phyloP scores from a whole-genome alignment of 2,329 filamentous ascomycete species.

The Botryotinia convoluta region DNA sequence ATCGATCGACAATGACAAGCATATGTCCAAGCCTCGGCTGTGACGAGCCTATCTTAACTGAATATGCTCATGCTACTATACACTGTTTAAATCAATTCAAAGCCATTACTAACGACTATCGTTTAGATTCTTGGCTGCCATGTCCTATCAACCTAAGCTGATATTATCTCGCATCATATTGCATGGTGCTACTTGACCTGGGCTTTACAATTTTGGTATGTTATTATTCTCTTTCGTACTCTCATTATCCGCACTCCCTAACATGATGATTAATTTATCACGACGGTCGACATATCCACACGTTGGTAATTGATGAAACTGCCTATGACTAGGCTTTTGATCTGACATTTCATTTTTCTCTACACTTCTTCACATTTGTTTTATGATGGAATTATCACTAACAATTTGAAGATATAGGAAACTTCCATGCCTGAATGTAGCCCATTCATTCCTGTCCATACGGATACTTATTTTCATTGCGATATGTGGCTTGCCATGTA shows the following conservation, averaged over 20 bases:
- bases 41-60: slow-evolving; percentile 54
- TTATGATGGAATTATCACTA: not conserved
- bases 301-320: slow-evolving; percentile 69
- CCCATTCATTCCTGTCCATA: not conserved
- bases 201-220: slow-evolving; percentile 22
- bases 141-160: not conserved
- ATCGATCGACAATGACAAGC: slow-evolving; percentile 83
- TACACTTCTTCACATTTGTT: not conserved
- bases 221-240: not conserved
- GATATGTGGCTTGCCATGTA: slow-evolving; percentile 15
- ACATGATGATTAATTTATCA: slow-evolving; percentile 76
- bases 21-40: slow-evolving; percentile 84
- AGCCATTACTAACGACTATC: slow-evolving; percentile 23
- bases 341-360: slow-evolving; percentile 35
- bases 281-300: slow-evolving; percentile 84
- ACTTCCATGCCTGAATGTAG: not conserved
- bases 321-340: slow-evolving; percentile 69
- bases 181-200: not conserved
- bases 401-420: not conserved
- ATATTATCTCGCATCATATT: not conserved
- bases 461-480: slow-evolving; percentile 18
- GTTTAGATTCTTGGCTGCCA: not conserved
- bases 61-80: slow-evolving; percentile 38
- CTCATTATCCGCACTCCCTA: slow-evolving; percentile 36
- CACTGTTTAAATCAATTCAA: slow-evolving; percentile 3